Percentiles rank a stretch among this genome's conserved stretches.
Evolutionary conservation across 2,329 filamentous ascomycete species (phyloP).

Genomic region (Neofusicoccum ribis): DNA sequence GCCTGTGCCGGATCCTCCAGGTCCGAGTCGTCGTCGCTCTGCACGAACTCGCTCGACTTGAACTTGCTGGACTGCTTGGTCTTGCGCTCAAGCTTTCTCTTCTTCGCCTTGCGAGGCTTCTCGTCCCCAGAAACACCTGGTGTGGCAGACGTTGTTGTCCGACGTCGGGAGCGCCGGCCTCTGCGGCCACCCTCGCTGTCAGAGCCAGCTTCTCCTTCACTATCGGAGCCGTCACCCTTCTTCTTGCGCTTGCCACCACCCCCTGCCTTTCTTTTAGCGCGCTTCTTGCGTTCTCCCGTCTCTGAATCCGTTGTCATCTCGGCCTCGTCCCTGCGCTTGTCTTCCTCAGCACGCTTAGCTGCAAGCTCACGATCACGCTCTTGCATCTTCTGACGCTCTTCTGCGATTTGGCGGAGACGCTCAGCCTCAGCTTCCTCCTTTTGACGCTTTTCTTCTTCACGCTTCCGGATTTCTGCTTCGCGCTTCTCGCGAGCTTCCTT

Average conservation of each 20-base stretch:
- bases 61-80: constrained; percentile 60
- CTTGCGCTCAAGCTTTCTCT: constrained; percentile 60
- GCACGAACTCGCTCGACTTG: constrained; percentile 83
- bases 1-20: background rate
- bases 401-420: constrained; percentile 76
- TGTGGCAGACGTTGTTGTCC: constrained; percentile 36
- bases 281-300: constrained; percentile 82
- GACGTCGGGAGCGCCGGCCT: constrained; percentile 36
- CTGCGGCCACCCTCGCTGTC: constrained; percentile 38
- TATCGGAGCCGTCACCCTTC: constrained; percentile 55
- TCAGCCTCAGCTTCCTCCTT: constrained; percentile 70
- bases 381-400: constrained; percentile 78
- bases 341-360: constrained; percentile 69
- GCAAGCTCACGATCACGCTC: constrained; percentile 72
- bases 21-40: constrained; percentile 63
- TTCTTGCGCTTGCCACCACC: constrained; percentile 59
- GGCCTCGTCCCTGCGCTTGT: constrained; percentile 66
- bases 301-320: constrained; percentile 62
- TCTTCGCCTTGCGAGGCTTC: constrained; percentile 60
- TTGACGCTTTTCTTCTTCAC: constrained; percentile 73
- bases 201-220: constrained; percentile 44
- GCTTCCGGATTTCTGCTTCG: constrained; percentile 74
- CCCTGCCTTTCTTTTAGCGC: constrained; percentile 50
- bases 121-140: constrained; percentile 57
- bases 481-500: constrained; percentile 76